Percentiles rank a stretch among this genome's conserved stretches.
Evolutionary conservation across 495 filamentous ascomycete species (phyloP).

Genomic region (Penicillium maclennaniae): DNA sequence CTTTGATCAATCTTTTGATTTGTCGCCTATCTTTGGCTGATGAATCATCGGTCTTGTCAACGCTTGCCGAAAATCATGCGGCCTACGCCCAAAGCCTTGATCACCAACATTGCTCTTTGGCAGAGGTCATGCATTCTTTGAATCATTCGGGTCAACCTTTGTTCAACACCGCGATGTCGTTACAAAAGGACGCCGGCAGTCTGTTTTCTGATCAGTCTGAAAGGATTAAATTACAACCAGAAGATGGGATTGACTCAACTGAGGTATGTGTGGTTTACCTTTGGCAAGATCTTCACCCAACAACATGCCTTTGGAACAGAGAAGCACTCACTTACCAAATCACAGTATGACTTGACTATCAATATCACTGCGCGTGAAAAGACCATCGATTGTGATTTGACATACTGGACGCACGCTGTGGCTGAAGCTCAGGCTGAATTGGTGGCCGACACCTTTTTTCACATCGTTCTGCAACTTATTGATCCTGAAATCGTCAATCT

Average conservation of each 20-base stretch:
- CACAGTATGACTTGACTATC: conserved; percentile 43
- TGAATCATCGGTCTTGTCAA: neutral
- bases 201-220: too few relatives aligned
- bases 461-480: conserved; percentile 4
- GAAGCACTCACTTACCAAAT: too few relatives aligned
- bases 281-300: too few relatives aligned
- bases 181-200: conserved; percentile 5
- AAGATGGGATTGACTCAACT: neutral
- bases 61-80: neutral
- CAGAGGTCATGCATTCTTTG: neutral
- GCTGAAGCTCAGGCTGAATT: conserved; percentile 16
- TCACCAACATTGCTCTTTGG: conserved; percentile 2
- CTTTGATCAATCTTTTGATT: conserved; percentile 38
- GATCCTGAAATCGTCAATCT: neutral
- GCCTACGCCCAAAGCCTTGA: neutral
- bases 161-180: conserved; percentile 18
- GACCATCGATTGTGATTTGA: neutral
- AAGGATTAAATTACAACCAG: too few relatives aligned
- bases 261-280: neutral
- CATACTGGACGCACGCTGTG: conserved; percentile 13
- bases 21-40: conserved; percentile 12
- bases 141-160: conserved; percentile 1
- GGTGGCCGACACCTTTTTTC: conserved; percentile 12
- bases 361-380: conserved; percentile 7
- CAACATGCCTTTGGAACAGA: too few relatives aligned